A percentile compares a stretch with the other conserved stretches of the same genome.
These are phyloP conservation scores for Sonneratia alba DNA, from an alignment of 345 rosid species.

Conservation along the genomic window DNA sequence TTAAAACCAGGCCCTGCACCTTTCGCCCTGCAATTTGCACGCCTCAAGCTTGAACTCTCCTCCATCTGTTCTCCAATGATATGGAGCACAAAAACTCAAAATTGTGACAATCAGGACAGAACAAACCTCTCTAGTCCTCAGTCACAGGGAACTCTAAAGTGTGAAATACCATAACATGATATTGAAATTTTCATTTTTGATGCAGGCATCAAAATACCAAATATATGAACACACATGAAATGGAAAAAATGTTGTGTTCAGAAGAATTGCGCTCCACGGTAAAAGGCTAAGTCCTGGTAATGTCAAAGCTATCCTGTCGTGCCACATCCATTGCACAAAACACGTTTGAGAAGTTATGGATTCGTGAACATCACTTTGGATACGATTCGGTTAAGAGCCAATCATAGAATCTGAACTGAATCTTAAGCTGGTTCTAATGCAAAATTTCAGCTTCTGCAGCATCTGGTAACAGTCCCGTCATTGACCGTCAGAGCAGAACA, in stretches of 20 bases:
- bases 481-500: neutral
- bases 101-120: neutral
- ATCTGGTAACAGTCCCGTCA: neutral
- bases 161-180: neutral
- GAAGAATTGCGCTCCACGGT: too few species aligned
- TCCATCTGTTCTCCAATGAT: constrained; percentile 21
- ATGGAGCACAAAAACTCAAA: neutral
- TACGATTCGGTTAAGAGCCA: neutral
- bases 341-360: too few species aligned
- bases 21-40: constrained; percentile 66
- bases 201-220: neutral
- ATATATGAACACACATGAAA: neutral
- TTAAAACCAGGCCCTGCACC: constrained; percentile 86
- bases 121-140: neutral
- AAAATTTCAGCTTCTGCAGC: neutral
- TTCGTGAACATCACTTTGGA: too few species aligned
- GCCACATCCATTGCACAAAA: too few species aligned
- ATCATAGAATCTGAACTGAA: neutral
- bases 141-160: neutral
- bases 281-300: too few species aligned
- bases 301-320: too few species aligned
- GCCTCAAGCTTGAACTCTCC: constrained; percentile 32
- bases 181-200: neutral
- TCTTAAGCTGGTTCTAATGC: neutral
- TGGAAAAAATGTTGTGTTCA: too few species aligned